A percentile compares a stretch with the other conserved stretches of the same genome.
These are phyloP conservation scores for Vararia minispora DNA, from an alignment of 768 basidiomycete species.

Conservation along the genomic window DNA sequence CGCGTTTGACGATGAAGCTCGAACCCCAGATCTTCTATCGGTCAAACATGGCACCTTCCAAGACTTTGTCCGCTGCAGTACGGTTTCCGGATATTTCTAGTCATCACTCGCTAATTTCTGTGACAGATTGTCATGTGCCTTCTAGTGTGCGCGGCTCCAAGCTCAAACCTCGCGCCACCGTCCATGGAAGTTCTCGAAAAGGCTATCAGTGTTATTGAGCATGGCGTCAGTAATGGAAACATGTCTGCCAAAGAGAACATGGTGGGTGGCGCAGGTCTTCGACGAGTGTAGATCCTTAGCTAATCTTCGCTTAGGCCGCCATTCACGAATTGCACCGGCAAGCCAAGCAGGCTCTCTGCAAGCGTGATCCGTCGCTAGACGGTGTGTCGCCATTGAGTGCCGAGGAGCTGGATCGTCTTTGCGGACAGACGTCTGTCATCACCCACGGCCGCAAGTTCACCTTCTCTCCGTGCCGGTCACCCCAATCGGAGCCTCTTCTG, in stretches of 20 bases:
- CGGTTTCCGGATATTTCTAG: conserved; percentile 15
- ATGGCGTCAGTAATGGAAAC: conserved; percentile 15
- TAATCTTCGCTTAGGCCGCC: conserved; percentile 15
- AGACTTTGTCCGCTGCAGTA: conserved; percentile 53
- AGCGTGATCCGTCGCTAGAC: conserved; percentile 8
- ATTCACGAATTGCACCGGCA: conserved; percentile 21
- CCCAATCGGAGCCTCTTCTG: no score
- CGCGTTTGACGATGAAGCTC: conserved; percentile 30
- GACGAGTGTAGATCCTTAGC: background rate
- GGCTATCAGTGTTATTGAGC: conserved; percentile 21
- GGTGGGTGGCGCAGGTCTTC: background rate
- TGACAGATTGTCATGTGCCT: conserved; percentile 33
- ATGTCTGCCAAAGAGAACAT: conserved; percentile 18
- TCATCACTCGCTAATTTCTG: background rate
- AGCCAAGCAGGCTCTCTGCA: conserved; percentile 20
- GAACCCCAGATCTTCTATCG: conserved; percentile 33
- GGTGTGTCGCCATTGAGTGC: conserved; percentile 9
- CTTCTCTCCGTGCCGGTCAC: no score
- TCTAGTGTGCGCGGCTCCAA: conserved; percentile 26
- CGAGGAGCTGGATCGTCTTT: conserved; percentile 22
- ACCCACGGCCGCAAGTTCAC: no score
- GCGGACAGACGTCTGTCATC: conserved; percentile 22
- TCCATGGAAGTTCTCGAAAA: conserved; percentile 26
- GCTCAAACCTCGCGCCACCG: conserved; percentile 23
- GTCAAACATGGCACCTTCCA: conserved; percentile 50